Conservation (phyloP, 768 basidiomycete species). For the Boletus pseudopeckii region DNA sequence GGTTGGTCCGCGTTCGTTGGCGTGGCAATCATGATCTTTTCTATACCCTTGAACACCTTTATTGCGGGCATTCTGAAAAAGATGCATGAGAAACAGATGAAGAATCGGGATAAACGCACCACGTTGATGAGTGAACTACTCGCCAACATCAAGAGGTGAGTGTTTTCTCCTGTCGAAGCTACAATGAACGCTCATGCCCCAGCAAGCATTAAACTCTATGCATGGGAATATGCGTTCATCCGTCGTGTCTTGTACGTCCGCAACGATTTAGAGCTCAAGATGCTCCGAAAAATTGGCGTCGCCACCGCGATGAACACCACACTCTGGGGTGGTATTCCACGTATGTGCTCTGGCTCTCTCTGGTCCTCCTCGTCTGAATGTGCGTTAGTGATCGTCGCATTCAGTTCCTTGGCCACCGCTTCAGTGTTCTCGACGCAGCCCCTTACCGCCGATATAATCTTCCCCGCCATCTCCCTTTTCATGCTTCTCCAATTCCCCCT, state of each 20-base stretch:
- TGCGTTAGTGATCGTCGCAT: conserved; percentile 61
- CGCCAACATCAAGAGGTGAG: conserved; percentile 80
- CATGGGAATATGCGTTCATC: conserved; percentile 92
- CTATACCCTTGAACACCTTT: conserved; percentile 68
- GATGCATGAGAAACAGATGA: conserved; percentile 91
- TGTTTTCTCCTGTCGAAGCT: neutral
- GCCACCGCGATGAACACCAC: conserved; percentile 59
- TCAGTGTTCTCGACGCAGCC: conserved; percentile 59
- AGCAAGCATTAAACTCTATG: conserved; percentile 82
- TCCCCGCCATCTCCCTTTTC: conserved; percentile 92
- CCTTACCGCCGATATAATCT: conserved; percentile 87
- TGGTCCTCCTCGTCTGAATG: neutral
- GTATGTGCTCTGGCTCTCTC: conserved; percentile 24
- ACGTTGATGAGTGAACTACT: conserved; percentile 92
- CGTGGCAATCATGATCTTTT: conserved; percentile 83
- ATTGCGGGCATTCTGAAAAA: conserved; percentile 68
- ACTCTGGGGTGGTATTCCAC: conserved; percentile 66
- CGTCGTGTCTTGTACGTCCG: conserved; percentile 74
- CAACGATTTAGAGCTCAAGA: conserved; percentile 77
- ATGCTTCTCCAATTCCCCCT: conserved; percentile 85
- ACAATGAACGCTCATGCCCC: neutral
- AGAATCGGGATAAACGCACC: conserved; percentile 81
- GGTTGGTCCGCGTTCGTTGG: conserved; percentile 92
- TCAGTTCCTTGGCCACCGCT: conserved; percentile 78
- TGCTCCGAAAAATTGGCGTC: conserved; percentile 82